A percentile compares a stretch with the other conserved stretches of the same genome.
Evolutionary conservation across 495 filamentous ascomycete genomes (phyloP).

Genomic region (Trichoderma orchidacearum): DNA sequence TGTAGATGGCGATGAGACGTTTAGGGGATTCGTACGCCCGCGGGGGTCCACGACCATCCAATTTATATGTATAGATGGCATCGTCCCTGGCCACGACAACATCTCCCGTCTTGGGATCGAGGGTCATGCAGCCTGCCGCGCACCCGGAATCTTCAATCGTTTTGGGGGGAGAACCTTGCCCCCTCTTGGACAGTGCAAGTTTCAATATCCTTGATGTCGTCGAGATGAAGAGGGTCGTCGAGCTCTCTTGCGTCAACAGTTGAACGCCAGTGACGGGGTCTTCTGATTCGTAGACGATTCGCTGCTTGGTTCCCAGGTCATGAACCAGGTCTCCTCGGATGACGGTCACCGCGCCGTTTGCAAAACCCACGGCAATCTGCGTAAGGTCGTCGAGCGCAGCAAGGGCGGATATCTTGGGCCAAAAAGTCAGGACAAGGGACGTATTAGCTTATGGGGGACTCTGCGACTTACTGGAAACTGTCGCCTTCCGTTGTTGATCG

Average conservation of each 20-base stretch:
- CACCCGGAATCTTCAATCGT: constrained; percentile 82
- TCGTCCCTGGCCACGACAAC: constrained; percentile 86
- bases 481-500: constrained; percentile 80
- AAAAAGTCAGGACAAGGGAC: constrained; percentile 2
- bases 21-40: constrained; percentile 87
- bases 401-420: constrained; percentile 73
- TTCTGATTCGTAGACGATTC: constrained; percentile 92
- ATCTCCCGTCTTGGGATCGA: constrained; percentile 64
- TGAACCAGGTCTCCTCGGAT: constrained; percentile 91
- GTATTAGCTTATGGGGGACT: not conserved
- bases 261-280: constrained; percentile 90
- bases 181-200: constrained; percentile 69
- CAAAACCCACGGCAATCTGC: constrained; percentile 89
- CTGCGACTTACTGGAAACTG: constrained; percentile 62
- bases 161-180: constrained; percentile 78
- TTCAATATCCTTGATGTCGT: constrained; percentile 85
- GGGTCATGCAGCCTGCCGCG: constrained; percentile 82
- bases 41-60: constrained; percentile 71
- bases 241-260: constrained; percentile 45
- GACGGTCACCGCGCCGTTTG: constrained; percentile 85
- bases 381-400: constrained; percentile 72
- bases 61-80: constrained; percentile 84
- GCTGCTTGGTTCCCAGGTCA: constrained; percentile 88
- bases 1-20: constrained; percentile 64
- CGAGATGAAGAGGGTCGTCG: constrained; percentile 73